Percentiles rank a stretch among this genome's conserved stretches.
Conservation (phyloP, 306 rosid species). For the Abrus precatorius region DNA sequence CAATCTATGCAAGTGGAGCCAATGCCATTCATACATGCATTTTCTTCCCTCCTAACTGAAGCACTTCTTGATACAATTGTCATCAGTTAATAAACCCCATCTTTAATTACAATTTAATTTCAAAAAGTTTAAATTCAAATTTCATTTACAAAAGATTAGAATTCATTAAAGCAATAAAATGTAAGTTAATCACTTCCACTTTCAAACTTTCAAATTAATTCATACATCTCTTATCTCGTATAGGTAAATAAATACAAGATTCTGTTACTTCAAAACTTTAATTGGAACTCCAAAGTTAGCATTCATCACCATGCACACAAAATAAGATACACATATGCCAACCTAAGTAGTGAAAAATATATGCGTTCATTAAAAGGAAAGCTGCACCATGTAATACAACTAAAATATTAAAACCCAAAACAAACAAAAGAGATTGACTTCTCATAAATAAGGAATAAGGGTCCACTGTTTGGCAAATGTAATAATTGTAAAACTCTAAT, state of each 20-base stretch:
- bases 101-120: background rate
- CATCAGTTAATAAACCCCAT: slow-evolving; percentile 2
- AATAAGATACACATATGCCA: slow-evolving; percentile 73
- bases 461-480: slow-evolving; percentile 1
- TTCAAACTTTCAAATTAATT: background rate
- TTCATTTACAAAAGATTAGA: background rate
- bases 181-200: background rate
- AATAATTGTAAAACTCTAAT: background rate
- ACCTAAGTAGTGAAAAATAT: slow-evolving; percentile 63
- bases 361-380: background rate
- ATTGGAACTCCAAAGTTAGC: background rate
- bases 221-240: slow-evolving; percentile 5
- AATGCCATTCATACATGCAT: background rate
- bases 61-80: background rate
- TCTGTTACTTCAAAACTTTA: background rate
- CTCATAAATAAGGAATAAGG: slow-evolving; percentile 12
- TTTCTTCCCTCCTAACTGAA: slow-evolving; percentile 2
- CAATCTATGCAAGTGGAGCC: slow-evolving; percentile 29
- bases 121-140: background rate
- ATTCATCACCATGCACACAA: background rate
- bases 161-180: background rate
- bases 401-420: slow-evolving; percentile 37
- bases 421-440: background rate
- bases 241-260: background rate
- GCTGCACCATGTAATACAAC: slow-evolving; percentile 18